Conservation (phyloP, 2,329 filamentous ascomycete species). For the Scedosporium boydii region DNA sequence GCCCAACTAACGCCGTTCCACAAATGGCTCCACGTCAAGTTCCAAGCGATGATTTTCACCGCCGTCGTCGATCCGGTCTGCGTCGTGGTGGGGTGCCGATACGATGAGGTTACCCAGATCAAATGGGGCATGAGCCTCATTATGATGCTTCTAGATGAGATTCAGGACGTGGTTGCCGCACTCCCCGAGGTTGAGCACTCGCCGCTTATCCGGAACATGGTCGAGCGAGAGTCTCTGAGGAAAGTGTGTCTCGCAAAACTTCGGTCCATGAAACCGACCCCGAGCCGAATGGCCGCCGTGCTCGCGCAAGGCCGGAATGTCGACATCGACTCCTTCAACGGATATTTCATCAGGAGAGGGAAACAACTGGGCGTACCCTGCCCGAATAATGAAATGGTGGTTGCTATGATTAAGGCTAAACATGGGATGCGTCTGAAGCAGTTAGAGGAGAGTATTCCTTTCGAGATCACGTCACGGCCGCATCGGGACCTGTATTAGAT, state of each 20-base stretch:
- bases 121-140: constrained; percentile 55
- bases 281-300: constrained; percentile 59
- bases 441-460: constrained; percentile 20
- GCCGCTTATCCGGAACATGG: constrained; percentile 43
- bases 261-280: constrained; percentile 41
- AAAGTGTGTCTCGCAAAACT: constrained; percentile 48
- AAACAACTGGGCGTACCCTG: constrained; percentile 63
- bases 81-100: constrained; percentile 66
- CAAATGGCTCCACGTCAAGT: constrained; percentile 61
- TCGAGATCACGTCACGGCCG: constrained; percentile 23
- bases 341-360: constrained; percentile 71
- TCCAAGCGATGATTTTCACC: constrained; percentile 69
- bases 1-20: constrained; percentile 19
- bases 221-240: constrained; percentile 53
- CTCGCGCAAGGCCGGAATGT: constrained; percentile 52
- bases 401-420: constrained; percentile 66
- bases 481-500: constrained; percentile 4
- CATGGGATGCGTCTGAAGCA: constrained; percentile 24
- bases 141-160: constrained; percentile 64
- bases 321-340: constrained; percentile 79
- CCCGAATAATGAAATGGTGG: constrained; percentile 62
- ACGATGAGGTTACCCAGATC: constrained; percentile 62
- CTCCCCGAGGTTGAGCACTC: constrained; percentile 65
- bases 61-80: constrained; percentile 74
- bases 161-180: constrained; percentile 57